These are phyloP conservation scores for Diaporthe sp. DNA, from an alignment of 2,329 filamentous ascomycete species.

Conservation along the genomic window DNA sequence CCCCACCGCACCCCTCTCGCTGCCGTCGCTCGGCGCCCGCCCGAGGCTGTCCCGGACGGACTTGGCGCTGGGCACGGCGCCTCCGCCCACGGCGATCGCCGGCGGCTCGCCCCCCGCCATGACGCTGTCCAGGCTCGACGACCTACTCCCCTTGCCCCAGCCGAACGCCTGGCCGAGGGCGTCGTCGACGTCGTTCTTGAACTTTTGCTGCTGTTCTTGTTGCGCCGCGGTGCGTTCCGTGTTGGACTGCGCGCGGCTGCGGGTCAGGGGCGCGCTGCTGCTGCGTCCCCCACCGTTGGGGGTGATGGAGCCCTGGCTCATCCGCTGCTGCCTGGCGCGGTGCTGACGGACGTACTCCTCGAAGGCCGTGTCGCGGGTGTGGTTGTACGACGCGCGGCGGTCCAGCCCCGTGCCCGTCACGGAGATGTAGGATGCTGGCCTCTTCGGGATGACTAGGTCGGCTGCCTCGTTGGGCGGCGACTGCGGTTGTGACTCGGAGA, in stretches of 20 bases:
- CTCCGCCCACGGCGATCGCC: slow-evolving; percentile 44
- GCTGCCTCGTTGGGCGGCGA: not conserved
- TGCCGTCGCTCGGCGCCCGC: slow-evolving; percentile 45
- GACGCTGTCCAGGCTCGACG: slow-evolving; percentile 47
- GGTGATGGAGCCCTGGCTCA: slow-evolving; percentile 29
- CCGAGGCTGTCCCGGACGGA: slow-evolving; percentile 39
- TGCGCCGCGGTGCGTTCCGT: slow-evolving; percentile 1
- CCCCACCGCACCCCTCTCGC: slow-evolving; percentile 41
- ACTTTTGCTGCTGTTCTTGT: slow-evolving; percentile 39
- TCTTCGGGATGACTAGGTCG: slow-evolving; percentile 24
- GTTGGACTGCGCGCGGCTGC: slow-evolving; percentile 26
- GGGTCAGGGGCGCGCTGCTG: slow-evolving; percentile 19
- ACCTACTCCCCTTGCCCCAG: slow-evolving; percentile 46
- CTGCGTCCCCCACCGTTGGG: slow-evolving; percentile 1
- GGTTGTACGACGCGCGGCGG: slow-evolving; percentile 44
- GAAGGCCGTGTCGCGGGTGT: slow-evolving; percentile 49
- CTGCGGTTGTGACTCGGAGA: slow-evolving; percentile 29
- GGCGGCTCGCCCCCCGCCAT: slow-evolving; percentile 42
- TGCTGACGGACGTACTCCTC: slow-evolving; percentile 43
- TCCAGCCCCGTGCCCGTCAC: slow-evolving; percentile 32
- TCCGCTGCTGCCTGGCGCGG: slow-evolving; percentile 33
- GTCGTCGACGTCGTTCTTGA: slow-evolving; percentile 49
- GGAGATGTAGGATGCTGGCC: slow-evolving; percentile 37
- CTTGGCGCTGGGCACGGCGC: slow-evolving; percentile 43
- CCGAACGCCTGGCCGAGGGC: slow-evolving; percentile 53